Evolutionary conservation across 2,329 filamentous ascomycete species (phyloP).

Genomic region (Fusarium staphyleae): DNA sequence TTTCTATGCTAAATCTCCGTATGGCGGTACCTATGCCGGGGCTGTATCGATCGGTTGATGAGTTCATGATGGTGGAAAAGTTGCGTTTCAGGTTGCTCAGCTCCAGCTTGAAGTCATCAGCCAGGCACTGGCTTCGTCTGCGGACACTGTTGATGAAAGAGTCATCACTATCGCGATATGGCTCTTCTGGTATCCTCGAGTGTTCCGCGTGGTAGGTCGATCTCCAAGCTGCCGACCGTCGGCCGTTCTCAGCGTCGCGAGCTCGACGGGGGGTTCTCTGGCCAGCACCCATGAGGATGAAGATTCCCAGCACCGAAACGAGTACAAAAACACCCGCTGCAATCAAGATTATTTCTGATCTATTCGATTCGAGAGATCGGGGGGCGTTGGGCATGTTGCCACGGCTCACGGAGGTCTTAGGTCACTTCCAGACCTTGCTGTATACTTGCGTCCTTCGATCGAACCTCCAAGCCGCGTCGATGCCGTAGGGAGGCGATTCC

Average conservation of each 20-base stretch:
- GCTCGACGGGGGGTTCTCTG: constrained; percentile 23
- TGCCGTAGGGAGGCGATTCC: too few relatives aligned
- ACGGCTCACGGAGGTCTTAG: background rate
- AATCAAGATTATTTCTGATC: constrained; percentile 47
- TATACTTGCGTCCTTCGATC: constrained; percentile 11
- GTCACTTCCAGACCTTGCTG: background rate
- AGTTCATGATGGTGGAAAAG: constrained; percentile 17
- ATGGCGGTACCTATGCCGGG: background rate
- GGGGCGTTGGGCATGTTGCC: constrained; percentile 36
- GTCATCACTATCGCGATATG: constrained; percentile 30
- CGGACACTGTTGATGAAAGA: constrained; percentile 38
- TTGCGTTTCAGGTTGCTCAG: constrained; percentile 34
- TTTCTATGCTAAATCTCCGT: constrained; percentile 31
- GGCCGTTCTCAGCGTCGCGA: constrained; percentile 28
- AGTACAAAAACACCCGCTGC: constrained; percentile 45
- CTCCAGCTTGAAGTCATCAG: constrained; percentile 38
- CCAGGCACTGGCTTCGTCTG: constrained; percentile 39
- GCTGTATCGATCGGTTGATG: constrained; percentile 6
- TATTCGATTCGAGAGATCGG: constrained; percentile 40
- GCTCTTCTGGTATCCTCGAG: constrained; percentile 7
- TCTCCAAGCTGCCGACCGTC: constrained; percentile 30
- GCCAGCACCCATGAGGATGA: constrained; percentile 43
- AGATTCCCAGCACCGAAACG: constrained; percentile 43
- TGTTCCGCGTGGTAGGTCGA: constrained; percentile 19
- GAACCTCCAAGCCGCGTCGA: background rate